These are phyloP conservation scores for Aspergillus awamori DNA, from an alignment of 2,329 filamentous ascomycete genomes.

Conservation along the genomic window DNA sequence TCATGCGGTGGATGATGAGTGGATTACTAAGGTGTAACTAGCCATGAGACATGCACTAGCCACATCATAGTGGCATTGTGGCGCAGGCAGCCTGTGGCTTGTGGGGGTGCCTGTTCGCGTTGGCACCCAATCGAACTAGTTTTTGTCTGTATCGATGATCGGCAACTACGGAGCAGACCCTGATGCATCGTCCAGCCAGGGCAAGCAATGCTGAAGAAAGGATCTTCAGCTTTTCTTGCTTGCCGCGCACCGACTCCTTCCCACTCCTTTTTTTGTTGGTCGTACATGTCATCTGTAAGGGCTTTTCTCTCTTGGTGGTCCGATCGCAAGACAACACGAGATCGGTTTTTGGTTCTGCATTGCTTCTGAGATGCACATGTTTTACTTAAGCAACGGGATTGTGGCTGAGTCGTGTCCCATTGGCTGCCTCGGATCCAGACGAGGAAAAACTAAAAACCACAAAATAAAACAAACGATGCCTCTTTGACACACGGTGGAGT, in stretches of 20 bases:
- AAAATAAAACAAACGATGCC: background rate
- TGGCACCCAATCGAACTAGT: background rate
- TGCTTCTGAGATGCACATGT: background rate
- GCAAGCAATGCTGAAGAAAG: background rate
- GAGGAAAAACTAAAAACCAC: background rate
- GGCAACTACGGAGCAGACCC: background rate
- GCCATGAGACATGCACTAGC: conserved; percentile 13
- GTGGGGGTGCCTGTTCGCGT: background rate
- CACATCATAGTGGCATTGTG: conserved; percentile 6
- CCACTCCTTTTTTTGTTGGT: conserved; percentile 3
- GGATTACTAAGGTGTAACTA: background rate
- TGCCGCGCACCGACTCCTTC: background rate
- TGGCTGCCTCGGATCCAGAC: conserved; percentile 6
- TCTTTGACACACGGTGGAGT: conserved; percentile 3
- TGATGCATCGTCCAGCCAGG: background rate
- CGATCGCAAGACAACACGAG: conserved; percentile 21
- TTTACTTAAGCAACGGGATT: background rate
- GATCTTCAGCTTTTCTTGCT: conserved; percentile 2
- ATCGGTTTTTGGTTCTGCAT: conserved; percentile 13
- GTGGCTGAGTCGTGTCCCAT: conserved; percentile 17
- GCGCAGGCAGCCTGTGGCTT: conserved; percentile 9
- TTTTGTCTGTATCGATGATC: background rate
- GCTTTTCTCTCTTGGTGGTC: conserved; percentile 9
- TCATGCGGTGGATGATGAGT: background rate
- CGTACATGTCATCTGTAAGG: conserved; percentile 23